phyloP scores from a whole-genome alignment of 176 grass and related monocot species.

The Aegilops longissima region DNA sequence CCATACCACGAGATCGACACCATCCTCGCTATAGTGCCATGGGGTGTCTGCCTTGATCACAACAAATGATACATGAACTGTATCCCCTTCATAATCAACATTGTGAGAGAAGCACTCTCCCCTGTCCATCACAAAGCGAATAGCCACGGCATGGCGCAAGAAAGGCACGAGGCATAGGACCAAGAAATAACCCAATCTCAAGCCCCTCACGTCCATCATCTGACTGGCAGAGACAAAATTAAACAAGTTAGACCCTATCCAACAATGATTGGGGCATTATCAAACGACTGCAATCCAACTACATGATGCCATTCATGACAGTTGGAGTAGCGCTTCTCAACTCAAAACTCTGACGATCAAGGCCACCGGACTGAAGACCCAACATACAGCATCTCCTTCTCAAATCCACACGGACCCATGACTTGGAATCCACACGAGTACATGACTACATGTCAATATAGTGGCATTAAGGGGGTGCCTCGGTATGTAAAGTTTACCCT shows the following conservation, averaged over 20 bases:
- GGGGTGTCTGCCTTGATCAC: constrained; percentile 91
- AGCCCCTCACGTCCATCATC: constrained; percentile 41
- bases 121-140: constrained; percentile 92
- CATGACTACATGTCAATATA: not conserved
- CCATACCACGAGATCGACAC: constrained; percentile 91
- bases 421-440: not conserved
- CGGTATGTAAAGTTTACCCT: not conserved
- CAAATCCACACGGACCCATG: not conserved
- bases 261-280: not conserved
- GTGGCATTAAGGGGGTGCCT: not conserved
- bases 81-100: constrained; percentile 85
- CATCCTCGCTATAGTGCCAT: constrained; percentile 82
- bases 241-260: not conserved
- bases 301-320: not conserved
- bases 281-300: not conserved
- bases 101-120: constrained; percentile 92
- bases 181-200: constrained; percentile 36
- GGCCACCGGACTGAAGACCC: not conserved
- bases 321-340: not conserved
- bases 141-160: constrained; percentile 39
- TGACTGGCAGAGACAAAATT: not conserved
- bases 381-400: not conserved
- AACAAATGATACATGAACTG: constrained; percentile 77
- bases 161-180: constrained; percentile 26
- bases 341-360: not conserved